Conservation (phyloP, 768 basidiomycete species). For the Phanerochaete carnosa region DNA sequence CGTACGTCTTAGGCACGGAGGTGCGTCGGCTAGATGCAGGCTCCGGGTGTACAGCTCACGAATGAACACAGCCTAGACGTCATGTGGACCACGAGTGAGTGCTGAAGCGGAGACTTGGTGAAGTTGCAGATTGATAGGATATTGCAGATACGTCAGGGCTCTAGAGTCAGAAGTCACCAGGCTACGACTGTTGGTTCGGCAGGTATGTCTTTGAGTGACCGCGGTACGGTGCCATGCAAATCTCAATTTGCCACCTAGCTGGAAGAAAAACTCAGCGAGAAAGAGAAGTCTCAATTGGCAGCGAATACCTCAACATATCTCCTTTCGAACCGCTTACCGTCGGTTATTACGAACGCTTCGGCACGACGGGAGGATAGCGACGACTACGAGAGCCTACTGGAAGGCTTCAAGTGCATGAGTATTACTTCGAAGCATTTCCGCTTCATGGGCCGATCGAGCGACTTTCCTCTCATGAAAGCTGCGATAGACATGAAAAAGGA, state of each 20-base stretch:
- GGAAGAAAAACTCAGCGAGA: not conserved
- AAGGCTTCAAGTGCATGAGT: conserved; percentile 11
- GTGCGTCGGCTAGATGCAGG: conserved; percentile 28
- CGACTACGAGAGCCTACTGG: not conserved
- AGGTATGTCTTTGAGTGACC: not conserved
- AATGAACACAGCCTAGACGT: conserved; percentile 5
- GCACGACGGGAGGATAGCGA: not conserved
- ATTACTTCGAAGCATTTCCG: conserved; percentile 23
- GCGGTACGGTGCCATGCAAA: no score
- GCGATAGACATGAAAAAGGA: conserved; percentile 41
- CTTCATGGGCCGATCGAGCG: conserved; percentile 41
- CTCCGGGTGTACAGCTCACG: no score
- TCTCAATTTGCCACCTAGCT: no score
- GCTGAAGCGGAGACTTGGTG: not conserved
- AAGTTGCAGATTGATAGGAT: not conserved
- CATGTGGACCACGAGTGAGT: conserved; percentile 8
- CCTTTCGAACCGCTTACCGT: no score
- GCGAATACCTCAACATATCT: no score
- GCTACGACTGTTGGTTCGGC: not conserved
- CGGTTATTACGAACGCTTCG: no score
- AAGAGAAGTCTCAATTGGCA: no score
- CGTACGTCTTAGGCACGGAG: conserved; percentile 41
- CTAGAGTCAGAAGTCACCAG: not conserved
- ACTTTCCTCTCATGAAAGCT: conserved; percentile 36
- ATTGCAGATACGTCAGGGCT: conserved; percentile 5